Evolutionary conservation across 331 rosid genomes (phyloP).

Genomic region (Prunus yedoensis): DNA sequence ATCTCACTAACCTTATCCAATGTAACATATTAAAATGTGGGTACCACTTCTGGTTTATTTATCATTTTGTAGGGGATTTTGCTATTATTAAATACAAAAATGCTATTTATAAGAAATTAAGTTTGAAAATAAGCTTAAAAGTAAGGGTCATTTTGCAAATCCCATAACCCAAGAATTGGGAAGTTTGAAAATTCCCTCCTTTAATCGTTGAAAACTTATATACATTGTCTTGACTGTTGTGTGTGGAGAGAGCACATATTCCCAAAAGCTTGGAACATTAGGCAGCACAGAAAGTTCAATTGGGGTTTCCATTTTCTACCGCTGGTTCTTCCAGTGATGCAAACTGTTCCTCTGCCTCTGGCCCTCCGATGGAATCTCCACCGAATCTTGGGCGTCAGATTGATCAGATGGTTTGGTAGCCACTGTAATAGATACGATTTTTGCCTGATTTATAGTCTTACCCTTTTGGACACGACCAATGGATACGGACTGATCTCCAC

Average conservation of each 20-base stretch:
- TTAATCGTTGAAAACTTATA: neutral
- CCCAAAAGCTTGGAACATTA: neutral
- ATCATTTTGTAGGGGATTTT: too few species aligned
- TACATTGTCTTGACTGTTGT: too few species aligned
- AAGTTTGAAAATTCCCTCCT: neutral
- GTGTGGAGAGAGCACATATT: neutral
- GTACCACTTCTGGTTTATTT: too few species aligned
- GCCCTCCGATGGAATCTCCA: neutral
- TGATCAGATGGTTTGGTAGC: neutral
- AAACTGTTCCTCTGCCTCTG: neutral
- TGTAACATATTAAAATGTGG: neutral
- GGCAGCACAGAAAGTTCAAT: neutral
- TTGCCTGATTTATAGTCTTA: neutral
- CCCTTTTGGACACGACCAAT: neutral
- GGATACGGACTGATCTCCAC: neutral
- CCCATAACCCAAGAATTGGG: neutral
- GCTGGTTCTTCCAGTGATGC: neutral
- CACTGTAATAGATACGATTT: neutral
- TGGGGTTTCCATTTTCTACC: neutral
- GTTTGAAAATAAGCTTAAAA: neutral
- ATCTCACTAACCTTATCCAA: neutral
- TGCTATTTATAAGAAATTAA: too few species aligned
- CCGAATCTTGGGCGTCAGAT: conserved; percentile 3
- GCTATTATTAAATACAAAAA: too few species aligned
- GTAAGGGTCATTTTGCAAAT: neutral